These are phyloP conservation scores for Stentor coeruleus DNA, from an alignment of 73 alveolate genomes.

Conservation along the genomic window DNA sequence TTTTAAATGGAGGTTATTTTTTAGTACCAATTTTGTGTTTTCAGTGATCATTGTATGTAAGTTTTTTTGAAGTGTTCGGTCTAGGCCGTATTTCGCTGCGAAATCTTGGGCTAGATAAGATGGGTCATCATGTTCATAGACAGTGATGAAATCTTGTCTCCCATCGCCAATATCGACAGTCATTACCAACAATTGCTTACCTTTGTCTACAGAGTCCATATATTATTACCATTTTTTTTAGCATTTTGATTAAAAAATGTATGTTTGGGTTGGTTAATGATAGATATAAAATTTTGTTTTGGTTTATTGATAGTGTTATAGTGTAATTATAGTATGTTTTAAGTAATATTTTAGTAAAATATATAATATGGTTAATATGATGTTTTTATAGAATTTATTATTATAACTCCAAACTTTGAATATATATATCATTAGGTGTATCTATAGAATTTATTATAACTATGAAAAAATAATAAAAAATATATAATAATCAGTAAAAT, in stretches of 20 bases:
- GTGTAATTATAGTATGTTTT: too few relatives aligned
- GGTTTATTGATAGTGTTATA: too few relatives aligned
- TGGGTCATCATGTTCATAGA: constrained; percentile 26
- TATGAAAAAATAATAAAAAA: too few relatives aligned
- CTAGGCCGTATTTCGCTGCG: background rate
- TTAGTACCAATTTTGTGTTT: background rate
- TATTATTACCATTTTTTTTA: background rate
- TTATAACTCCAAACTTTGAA: too few relatives aligned
- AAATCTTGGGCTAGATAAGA: background rate
- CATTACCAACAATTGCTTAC: background rate
- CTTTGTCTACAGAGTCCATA: constrained; percentile 13
- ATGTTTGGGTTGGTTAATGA: too few relatives aligned
- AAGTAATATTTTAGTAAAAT: too few relatives aligned
- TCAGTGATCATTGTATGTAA: background rate
- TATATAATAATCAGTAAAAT: too few relatives aligned
- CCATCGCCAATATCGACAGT: constrained; percentile 29
- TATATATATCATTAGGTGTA: too few relatives aligned
- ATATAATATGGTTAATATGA: too few relatives aligned
- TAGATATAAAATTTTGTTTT: too few relatives aligned
- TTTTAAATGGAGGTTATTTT: background rate
- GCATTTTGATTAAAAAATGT: background rate
- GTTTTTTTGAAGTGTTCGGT: background rate
- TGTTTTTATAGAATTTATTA: too few relatives aligned
- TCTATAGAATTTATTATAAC: too few relatives aligned
- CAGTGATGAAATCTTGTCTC: constrained; percentile 5